A percentile compares a stretch with the other conserved stretches of the same genome.
Evolutionary conservation across 768 basidiomycete genomes (phyloP).

Genomic region (Macrolepiota albuminosa): DNA sequence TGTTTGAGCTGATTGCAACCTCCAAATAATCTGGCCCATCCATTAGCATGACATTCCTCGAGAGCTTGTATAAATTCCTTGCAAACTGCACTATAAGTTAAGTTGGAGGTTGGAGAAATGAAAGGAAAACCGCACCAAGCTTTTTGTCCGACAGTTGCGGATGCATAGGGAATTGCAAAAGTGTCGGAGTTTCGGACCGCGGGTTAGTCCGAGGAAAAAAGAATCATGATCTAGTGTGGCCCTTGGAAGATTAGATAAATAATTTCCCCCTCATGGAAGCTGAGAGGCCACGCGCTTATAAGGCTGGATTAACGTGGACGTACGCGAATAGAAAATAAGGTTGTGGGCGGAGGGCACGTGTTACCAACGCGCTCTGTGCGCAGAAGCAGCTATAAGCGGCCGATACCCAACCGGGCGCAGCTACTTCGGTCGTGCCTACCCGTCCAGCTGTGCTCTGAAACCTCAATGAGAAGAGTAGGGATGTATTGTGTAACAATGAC

Average conservation of each 20-base stretch:
- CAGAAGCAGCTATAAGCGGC: too few species aligned
- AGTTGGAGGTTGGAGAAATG: background rate
- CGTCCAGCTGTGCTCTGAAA: too few species aligned
- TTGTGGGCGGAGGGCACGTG: too few species aligned
- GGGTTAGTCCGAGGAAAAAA: slow-evolving; percentile 5
- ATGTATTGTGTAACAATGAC: too few species aligned
- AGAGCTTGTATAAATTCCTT: slow-evolving; percentile 76
- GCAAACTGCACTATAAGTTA: slow-evolving; percentile 44
- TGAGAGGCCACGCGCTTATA: too few species aligned
- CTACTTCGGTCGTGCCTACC: too few species aligned
- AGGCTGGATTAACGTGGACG: too few species aligned
- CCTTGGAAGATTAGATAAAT: slow-evolving; percentile 15
- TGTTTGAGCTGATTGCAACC: slow-evolving; percentile 67
- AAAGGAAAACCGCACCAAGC: slow-evolving; percentile 34
- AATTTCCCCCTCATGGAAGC: background rate
- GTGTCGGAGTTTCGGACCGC: slow-evolving; percentile 14
- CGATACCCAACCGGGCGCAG: too few species aligned
- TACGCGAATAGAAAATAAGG: too few species aligned
- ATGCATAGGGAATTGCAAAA: slow-evolving; percentile 44
- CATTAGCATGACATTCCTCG: slow-evolving; percentile 59
- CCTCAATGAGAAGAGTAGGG: too few species aligned
- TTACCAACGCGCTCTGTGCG: too few species aligned
- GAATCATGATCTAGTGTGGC: background rate
- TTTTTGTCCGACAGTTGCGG: slow-evolving; percentile 68
- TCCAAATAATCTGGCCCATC: slow-evolving; percentile 63